phyloP scores from a whole-genome alignment of 2,329 filamentous ascomycete species.

The Thielaviopsis euricoi region DNA sequence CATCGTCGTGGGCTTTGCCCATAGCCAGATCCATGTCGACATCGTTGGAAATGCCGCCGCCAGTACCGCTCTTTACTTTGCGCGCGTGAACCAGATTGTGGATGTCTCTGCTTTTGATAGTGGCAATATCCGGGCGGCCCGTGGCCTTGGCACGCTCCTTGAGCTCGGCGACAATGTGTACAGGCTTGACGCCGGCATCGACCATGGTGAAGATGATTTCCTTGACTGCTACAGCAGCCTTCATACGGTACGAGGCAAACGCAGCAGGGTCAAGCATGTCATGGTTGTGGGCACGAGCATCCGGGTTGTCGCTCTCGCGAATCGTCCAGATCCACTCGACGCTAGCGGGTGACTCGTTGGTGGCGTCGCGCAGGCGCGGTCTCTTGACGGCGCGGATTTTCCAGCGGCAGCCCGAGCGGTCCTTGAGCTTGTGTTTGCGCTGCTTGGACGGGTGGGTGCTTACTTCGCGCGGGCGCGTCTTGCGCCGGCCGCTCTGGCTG shows the following conservation, averaged over 20 bases:
- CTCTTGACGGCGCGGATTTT: slow-evolving; percentile 11
- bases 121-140: slow-evolving; percentile 5
- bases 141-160: slow-evolving; percentile 4
- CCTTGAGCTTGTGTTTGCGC: slow-evolving; percentile 10
- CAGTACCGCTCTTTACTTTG: neutral
- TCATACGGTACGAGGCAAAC: slow-evolving; percentile 12
- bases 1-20: neutral
- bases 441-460: slow-evolving; percentile 8
- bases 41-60: neutral
- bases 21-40: slow-evolving; percentile 6
- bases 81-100: slow-evolving; percentile 11
- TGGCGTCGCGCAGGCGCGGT: slow-evolving; percentile 12
- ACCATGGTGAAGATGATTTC: slow-evolving; percentile 11
- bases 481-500: slow-evolving; percentile 9
- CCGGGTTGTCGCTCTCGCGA: slow-evolving; percentile 10
- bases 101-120: slow-evolving; percentile 11
- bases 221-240: slow-evolving; percentile 8
- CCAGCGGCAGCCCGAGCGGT: slow-evolving; percentile 11
- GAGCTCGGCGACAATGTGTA: slow-evolving; percentile 10
- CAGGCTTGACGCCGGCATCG: slow-evolving; percentile 10
- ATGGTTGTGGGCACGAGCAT: slow-evolving; percentile 10
- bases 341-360: slow-evolving; percentile 14
- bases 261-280: slow-evolving; percentile 9
- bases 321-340: slow-evolving; percentile 12
- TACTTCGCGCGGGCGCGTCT: neutral